A percentile compares a stretch with the other conserved stretches of the same genome.
Conservation (phyloP, 176 grass and related monocot species). For the Rhynchospora breviuscula region DNA sequence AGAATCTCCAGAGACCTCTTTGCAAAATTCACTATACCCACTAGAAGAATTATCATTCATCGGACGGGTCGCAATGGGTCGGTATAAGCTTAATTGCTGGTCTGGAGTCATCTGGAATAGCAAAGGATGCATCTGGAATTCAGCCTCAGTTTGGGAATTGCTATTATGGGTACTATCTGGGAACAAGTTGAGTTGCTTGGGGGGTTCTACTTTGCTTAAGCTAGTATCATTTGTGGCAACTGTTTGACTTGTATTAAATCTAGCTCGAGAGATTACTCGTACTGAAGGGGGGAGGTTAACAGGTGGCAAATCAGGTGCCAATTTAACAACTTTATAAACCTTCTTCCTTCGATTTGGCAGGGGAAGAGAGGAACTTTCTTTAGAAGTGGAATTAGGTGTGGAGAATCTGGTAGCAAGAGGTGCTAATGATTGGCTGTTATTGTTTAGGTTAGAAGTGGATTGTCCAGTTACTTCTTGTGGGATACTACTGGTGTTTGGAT, state of each 20-base stretch:
- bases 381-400: slow-evolving; percentile 31
- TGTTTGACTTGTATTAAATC: slow-evolving; percentile 38
- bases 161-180: slow-evolving; percentile 36
- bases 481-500: slow-evolving; percentile 30
- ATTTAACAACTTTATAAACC: slow-evolving; percentile 65
- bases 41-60: slow-evolving; percentile 3
- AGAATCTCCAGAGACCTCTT: slow-evolving; percentile 38
- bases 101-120: slow-evolving; percentile 72
- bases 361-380: slow-evolving; percentile 21
- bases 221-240: slow-evolving; percentile 30
- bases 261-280: slow-evolving; percentile 55
- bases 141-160: slow-evolving; percentile 36
- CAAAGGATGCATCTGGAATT: slow-evolving; percentile 93
- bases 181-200: slow-evolving; percentile 42
- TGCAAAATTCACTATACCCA: slow-evolving; percentile 1
- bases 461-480: slow-evolving; percentile 29
- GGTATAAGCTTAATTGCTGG: slow-evolving; percentile 11
- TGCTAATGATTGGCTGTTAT: not conserved
- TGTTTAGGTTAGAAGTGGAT: slow-evolving; percentile 20
- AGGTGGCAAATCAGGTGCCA: slow-evolving; percentile 90
- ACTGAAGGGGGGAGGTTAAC: slow-evolving; percentile 83
- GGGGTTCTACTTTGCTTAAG: slow-evolving; percentile 32
- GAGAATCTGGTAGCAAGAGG: slow-evolving; percentile 20
- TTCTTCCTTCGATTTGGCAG: slow-evolving; percentile 43
- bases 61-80: not conserved